Evolutionary conservation across 2,329 filamentous ascomycete genomes (phyloP), one percentile per base, ranked within the genome.

Genomic region (Capronia epimyces): DNA sequence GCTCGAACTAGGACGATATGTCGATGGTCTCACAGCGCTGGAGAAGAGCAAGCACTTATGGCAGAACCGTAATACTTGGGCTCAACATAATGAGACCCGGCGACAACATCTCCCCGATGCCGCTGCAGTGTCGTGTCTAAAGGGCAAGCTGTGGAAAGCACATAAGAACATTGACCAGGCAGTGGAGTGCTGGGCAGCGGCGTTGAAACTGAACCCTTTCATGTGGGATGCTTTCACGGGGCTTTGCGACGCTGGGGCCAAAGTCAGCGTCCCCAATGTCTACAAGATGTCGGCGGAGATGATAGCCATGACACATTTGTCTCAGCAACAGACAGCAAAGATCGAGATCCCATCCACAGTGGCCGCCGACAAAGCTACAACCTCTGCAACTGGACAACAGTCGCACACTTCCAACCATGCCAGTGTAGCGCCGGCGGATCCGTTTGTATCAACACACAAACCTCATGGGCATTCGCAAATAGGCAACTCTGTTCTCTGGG

Each of bases 161-260:
- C 84, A 93, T 62, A 86, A 79, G 55, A 81, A 95, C 61, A 79
- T 87, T 62, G 86, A 86, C 63, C 89, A 87, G 68, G 90, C 93
- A 6, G 82, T 91, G 13, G 80, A 86, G 59, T 89, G 82, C 67
- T 97, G 93, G 65, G 89, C 95, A 60, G 89, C 94, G 53, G 82
- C 90, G 4, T 73, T 98, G 62, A 94, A 90, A 69, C 69, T 83
- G 48, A 98, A 97, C 64, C 90, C 93, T 1, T 91, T 97, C 69
- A 93, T 95, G 80, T 98, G 93, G 93, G 93, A 98, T 74, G 90
- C 91, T 0, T 97, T 97, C 63, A 83, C 84, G 18, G 85, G 82
- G 13, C 77, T 98, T 6, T 95, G 90, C 66, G 89, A 96, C 64
- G 87, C 80, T 37, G 82, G 80, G 72, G 67, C 62, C 68, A 83